Percentiles rank a stretch among this genome's conserved stretches.
Conservation (phyloP, 2,329 filamentous ascomycete genomes). For the Rhytidhysteron rufulum region DNA sequence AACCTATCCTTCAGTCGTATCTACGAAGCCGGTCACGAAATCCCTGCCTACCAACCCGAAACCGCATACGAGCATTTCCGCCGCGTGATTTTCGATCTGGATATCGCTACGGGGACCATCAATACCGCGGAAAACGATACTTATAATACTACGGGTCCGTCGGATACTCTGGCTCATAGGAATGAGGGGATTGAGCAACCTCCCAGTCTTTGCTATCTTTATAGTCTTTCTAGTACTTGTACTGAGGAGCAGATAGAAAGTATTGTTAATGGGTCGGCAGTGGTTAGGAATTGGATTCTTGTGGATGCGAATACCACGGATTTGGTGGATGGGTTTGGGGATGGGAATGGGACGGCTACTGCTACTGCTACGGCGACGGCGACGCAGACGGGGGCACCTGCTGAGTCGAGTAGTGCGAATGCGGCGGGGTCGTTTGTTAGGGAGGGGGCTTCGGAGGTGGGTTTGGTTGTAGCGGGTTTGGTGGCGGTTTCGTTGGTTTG, state of each 20-base stretch:
- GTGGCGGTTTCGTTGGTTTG: no score
- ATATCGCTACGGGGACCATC: constrained; percentile 52
- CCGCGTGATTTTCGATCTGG: constrained; percentile 48
- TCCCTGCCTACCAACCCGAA: constrained; percentile 46
- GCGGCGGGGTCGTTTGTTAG: no score
- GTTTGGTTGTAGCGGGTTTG: no score
- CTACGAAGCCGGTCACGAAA: constrained; percentile 52
- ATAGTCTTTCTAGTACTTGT: constrained; percentile 21
- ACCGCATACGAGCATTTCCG: constrained; percentile 52
- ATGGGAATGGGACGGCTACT: background rate
- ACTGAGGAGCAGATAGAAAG: constrained; percentile 27
- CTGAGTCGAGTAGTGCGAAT: background rate
- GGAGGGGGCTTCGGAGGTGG: no score
- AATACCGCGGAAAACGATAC: constrained; percentile 40
- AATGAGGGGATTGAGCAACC: constrained; percentile 41
- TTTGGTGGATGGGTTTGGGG: constrained; percentile 9
- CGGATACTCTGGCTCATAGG: constrained; percentile 42
- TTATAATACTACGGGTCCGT: constrained; percentile 28
- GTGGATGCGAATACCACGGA: constrained; percentile 31
- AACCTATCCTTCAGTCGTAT: constrained; percentile 56
- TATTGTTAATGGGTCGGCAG: constrained; percentile 27
- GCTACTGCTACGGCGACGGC: background rate
- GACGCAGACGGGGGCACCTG: background rate
- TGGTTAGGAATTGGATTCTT: constrained; percentile 32
- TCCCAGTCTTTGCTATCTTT: constrained; percentile 32